A percentile compares a stretch with the other conserved stretches of the same genome.
Conservation (phyloP, 2,329 filamentous ascomycete species). For the Seiridium unicorne region DNA sequence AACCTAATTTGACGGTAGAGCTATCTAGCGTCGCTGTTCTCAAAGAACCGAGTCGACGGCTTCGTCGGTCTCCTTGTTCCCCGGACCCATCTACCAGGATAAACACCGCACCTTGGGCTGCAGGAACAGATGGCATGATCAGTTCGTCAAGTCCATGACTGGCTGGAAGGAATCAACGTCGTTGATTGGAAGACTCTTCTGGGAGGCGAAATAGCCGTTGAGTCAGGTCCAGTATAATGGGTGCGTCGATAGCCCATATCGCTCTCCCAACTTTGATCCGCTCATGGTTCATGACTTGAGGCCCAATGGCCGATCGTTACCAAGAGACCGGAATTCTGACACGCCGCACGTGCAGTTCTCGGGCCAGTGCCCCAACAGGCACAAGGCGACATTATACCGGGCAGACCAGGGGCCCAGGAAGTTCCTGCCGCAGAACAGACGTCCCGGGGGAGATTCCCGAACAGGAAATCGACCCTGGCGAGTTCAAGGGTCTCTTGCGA, state of each 20-base stretch:
- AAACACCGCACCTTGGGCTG: background rate
- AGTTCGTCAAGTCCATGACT: background rate
- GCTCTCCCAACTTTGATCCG: background rate
- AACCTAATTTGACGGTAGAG: background rate
- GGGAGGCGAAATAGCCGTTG: background rate
- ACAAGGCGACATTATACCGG: background rate
- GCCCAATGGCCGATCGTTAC: conserved; percentile 4
- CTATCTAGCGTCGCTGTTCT: background rate
- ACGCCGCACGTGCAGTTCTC: background rate
- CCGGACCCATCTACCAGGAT: background rate
- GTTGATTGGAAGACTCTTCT: background rate
- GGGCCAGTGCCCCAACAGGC: background rate
- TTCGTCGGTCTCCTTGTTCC: background rate
- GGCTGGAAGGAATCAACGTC: background rate
- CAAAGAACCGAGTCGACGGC: background rate
- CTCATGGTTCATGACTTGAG: background rate
- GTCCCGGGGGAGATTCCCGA: no score
- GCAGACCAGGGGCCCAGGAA: background rate
- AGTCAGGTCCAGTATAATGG: background rate
- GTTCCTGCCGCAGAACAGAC: no score
- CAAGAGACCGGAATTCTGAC: background rate
- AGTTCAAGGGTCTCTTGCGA: no score
- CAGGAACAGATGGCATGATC: background rate
- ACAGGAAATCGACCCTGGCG: no score
- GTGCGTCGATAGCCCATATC: background rate